A percentile compares a stretch with the other conserved stretches of the same genome.
Evolutionary conservation across 176 grass and related monocot genomes (phyloP).

Genomic region (Eremochloa ophiuroides): DNA sequence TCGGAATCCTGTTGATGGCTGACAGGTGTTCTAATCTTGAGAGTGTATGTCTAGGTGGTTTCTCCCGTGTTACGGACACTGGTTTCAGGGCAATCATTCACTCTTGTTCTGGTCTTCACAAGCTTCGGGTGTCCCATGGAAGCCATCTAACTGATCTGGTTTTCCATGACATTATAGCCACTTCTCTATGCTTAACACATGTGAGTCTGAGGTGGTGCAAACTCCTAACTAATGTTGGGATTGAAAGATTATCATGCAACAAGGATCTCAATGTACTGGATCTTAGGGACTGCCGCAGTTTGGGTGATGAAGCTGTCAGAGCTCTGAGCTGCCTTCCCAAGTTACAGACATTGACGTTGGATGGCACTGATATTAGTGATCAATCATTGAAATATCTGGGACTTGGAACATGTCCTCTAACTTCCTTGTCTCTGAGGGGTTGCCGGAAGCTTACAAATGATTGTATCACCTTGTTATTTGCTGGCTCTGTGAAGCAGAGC

Average conservation of each 20-base stretch:
- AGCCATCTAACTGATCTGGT: conserved; percentile 91
- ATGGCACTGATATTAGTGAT: conserved; percentile 64
- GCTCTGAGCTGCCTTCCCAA: conserved; percentile 73
- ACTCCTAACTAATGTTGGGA: conserved; percentile 74
- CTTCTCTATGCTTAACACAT: conserved; percentile 93
- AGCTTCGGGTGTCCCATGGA: conserved; percentile 80
- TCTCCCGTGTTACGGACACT: conserved; percentile 88
- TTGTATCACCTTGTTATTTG: conserved; percentile 60
- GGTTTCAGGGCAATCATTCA: conserved; percentile 91
- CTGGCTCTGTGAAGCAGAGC: conserved; percentile 51
- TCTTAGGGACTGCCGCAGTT: conserved; percentile 75
- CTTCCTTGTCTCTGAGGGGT: conserved; percentile 80
- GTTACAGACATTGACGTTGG: conserved; percentile 62
- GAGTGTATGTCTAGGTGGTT: conserved; percentile 87
- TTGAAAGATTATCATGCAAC: conserved; percentile 79
- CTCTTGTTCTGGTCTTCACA: conserved; percentile 74
- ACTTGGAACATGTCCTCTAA: conserved; percentile 53
- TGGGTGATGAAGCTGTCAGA: conserved; percentile 81
- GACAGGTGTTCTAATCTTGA: conserved; percentile 78
- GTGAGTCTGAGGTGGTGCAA: conserved; percentile 89
- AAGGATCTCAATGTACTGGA: conserved; percentile 85
- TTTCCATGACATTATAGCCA: conserved; percentile 96
- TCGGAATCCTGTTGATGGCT: conserved; percentile 80
- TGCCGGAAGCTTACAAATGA: conserved; percentile 81
- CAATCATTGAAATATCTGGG: conserved; percentile 74